Evolutionary conservation across 2,329 filamentous ascomycete genomes (phyloP).

Genomic region (Ophiocordyceps camponoti-rufipedis): DNA sequence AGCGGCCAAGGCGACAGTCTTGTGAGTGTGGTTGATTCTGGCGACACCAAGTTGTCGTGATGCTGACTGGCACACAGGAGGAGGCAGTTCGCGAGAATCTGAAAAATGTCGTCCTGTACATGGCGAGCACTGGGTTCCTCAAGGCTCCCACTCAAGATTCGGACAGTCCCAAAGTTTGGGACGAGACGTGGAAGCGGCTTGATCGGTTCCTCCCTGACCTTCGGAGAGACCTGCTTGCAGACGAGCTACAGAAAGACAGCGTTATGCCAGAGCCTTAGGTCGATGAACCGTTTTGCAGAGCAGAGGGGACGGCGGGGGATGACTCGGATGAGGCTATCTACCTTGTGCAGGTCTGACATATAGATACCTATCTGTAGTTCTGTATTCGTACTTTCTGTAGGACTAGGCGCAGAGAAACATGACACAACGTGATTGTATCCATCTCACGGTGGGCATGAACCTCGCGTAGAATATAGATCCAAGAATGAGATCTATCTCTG

Average conservation of each 20-base stretch:
- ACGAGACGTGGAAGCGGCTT: slow-evolving; percentile 46
- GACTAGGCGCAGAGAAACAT: too few relatives aligned
- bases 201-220: slow-evolving; percentile 46
- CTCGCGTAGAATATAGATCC: too few relatives aligned
- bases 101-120: slow-evolving; percentile 91
- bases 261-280: neutral
- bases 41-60: neutral
- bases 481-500: too few relatives aligned
- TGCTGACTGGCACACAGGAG: slow-evolving; percentile 34
- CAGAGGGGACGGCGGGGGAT: too few relatives aligned
- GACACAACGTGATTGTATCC: too few relatives aligned
- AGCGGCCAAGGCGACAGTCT: slow-evolving; percentile 81
- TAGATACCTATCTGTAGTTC: too few relatives aligned
- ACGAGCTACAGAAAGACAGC: slow-evolving; percentile 14
- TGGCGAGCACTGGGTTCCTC: slow-evolving; percentile 77
- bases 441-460: too few relatives aligned
- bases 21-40: slow-evolving; percentile 29
- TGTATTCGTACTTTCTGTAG: too few relatives aligned
- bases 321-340: too few relatives aligned
- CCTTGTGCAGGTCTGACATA: too few relatives aligned
- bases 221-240: slow-evolving; percentile 35
- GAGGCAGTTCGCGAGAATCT: slow-evolving; percentile 90
- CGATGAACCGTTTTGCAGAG: too few relatives aligned
- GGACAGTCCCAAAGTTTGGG: slow-evolving; percentile 37
- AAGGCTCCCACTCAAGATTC: slow-evolving; percentile 31